Conservation (phyloP, 1,284 basidiomycete genomes). For the Ganoderma lucidum region DNA sequence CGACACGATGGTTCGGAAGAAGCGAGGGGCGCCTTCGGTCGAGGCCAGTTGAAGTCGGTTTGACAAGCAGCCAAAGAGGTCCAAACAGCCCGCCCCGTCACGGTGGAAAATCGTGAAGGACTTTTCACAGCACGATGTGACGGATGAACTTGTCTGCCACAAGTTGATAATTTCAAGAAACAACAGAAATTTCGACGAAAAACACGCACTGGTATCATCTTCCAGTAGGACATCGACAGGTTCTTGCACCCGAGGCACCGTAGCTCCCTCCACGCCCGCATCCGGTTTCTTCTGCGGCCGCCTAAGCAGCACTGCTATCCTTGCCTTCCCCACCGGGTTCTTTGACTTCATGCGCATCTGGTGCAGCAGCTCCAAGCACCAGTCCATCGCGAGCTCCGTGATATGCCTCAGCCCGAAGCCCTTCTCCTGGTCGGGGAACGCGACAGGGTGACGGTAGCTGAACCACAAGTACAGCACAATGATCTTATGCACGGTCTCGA, state of each 20-base stretch:
- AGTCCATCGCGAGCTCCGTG: slow-evolving; percentile 77
- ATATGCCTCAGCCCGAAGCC: slow-evolving; percentile 67
- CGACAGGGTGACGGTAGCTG: slow-evolving; percentile 76
- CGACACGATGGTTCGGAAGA: slow-evolving; percentile 9
- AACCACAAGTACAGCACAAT: slow-evolving; percentile 92
- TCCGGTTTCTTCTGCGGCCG: slow-evolving; percentile 8
- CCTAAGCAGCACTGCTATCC: slow-evolving; percentile 18
- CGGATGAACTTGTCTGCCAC: background rate
- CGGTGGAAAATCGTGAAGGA: slow-evolving; percentile 3
- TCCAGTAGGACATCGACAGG: background rate
- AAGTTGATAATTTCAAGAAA: background rate
- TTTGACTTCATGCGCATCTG: slow-evolving; percentile 18
- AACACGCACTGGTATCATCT: background rate
- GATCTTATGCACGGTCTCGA: slow-evolving; percentile 88
- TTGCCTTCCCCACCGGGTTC: slow-evolving; percentile 17
- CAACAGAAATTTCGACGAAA: background rate
- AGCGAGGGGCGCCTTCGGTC: slow-evolving; percentile 7
- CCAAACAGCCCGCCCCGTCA: slow-evolving; percentile 29
- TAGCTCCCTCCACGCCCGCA: background rate
- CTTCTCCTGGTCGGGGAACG: slow-evolving; percentile 68
- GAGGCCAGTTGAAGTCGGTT: slow-evolving; percentile 24
- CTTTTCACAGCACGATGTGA: slow-evolving; percentile 22
- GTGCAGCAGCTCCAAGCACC: slow-evolving; percentile 55
- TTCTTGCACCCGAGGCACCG: background rate
- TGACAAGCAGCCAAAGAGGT: slow-evolving; percentile 30